Percentiles rank a stretch among this genome's conserved stretches.
These are phyloP conservation scores for Cryptococcus neoformans DNA, from an alignment of 1,284 basidiomycete genomes.

Conservation along the genomic window DNA sequence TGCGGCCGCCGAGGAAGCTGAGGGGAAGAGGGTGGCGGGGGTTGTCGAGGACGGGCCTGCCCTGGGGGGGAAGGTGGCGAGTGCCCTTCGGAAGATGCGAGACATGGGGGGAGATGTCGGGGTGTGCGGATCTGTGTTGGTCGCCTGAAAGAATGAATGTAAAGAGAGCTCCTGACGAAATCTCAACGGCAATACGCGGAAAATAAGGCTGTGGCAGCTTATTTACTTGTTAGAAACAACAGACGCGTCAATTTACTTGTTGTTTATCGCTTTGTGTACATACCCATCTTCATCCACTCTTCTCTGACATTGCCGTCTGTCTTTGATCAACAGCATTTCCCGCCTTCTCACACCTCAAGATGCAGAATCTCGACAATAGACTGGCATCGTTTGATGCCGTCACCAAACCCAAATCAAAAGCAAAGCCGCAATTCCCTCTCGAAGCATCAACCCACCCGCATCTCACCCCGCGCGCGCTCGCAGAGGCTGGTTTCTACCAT, in stretches of 20 bases:
- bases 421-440: constrained; percentile 42
- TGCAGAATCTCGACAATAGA: constrained; percentile 39
- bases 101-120: constrained; percentile 25
- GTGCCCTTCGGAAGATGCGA: constrained; percentile 31
- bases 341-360: constrained; percentile 8
- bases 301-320: neutral
- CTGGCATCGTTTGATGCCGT: constrained; percentile 32
- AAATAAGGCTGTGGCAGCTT: constrained; percentile 12
- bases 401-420: constrained; percentile 28
- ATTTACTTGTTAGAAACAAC: neutral
- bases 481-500: constrained; percentile 79
- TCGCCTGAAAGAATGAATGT: no score
- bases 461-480: constrained; percentile 66
- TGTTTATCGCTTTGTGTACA: neutral
- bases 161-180: neutral
- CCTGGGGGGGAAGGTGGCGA: constrained; percentile 13
- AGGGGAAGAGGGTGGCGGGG: constrained; percentile 13
- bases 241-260: neutral
- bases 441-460: constrained; percentile 36
- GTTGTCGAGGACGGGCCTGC: constrained; percentile 13
- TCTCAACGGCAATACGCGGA: constrained; percentile 10
- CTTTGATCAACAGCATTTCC: neutral
- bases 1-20: constrained; percentile 14
- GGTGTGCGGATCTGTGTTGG: no score
- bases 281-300: neutral